phyloP scores from a whole-genome alignment of 2,329 filamentous ascomycete genomes.

The Aspergillus sp. region DNA sequence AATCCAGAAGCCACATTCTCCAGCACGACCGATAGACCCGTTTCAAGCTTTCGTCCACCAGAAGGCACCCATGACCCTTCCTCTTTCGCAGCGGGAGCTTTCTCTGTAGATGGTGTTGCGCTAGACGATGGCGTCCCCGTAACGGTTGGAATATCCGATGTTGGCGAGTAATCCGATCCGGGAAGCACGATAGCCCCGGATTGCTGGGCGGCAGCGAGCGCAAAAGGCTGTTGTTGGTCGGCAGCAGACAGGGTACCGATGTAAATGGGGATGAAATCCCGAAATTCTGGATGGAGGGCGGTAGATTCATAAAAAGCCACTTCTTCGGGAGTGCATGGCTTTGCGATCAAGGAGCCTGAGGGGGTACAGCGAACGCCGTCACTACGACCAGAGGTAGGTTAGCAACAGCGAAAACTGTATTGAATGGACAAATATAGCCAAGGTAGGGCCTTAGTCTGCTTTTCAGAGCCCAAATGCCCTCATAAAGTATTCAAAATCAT shows the following conservation, averaged over 20 bases:
- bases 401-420: background rate
- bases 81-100: slow-evolving; percentile 14
- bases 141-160: slow-evolving; percentile 12
- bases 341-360: slow-evolving; percentile 83
- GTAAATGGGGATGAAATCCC: slow-evolving; percentile 76
- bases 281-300: slow-evolving; percentile 65
- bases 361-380: slow-evolving; percentile 84
- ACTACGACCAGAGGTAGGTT: slow-evolving; percentile 43
- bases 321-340: slow-evolving; percentile 83
- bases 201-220: slow-evolving; percentile 47
- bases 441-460: no score
- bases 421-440: no score
- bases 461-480: no score
- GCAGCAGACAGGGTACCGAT: slow-evolving; percentile 74
- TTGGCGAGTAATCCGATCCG: slow-evolving; percentile 13
- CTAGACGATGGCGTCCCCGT: slow-evolving; percentile 8
- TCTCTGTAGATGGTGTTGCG: background rate
- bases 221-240: slow-evolving; percentile 39
- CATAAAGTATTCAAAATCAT: background rate
- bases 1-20: slow-evolving; percentile 81
- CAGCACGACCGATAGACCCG: slow-evolving; percentile 74
- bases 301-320: slow-evolving; percentile 84
- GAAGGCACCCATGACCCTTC: slow-evolving; percentile 42
- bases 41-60: slow-evolving; percentile 63
- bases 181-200: slow-evolving; percentile 32